Base-by-base conservation (phyloP, 176 grass and related monocot species). In the Chrysopogon serrulatus region DNA sequence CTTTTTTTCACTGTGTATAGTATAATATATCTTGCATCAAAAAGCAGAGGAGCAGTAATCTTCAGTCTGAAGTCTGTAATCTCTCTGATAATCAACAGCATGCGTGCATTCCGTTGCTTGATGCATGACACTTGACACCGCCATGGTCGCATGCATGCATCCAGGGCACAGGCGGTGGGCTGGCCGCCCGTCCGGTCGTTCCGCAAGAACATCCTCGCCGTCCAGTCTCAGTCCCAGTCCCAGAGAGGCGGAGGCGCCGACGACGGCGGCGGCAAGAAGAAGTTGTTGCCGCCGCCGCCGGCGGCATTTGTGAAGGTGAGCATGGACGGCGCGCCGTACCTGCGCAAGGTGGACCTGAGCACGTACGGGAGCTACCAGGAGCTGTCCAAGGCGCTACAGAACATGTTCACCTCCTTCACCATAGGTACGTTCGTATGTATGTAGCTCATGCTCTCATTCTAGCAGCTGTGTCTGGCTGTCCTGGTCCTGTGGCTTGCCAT, bases 271-370 rank as follows among this genome's bases (percentile, higher is more conserved):
- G 83, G 79, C 7, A 69, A 79, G 19, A 24, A 9, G 14, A 49
- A 11, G 32, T 0, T 4, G 40, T 8, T 39, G 39, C 2, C 26
- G 36, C 19, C 9, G 54, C 33, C 18, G 80, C 79, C 82, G 28
- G 74, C 82, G 32, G 79, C 84, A 13, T 74, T 92, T 0, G 90
- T 95, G 78, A 98, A 98, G 88, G 95, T 95, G 69, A 95, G 92
- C 92, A 91, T 98, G 93, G 96, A 98, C 70, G 96, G 91, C 10
- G 96, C 96, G 1, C 93, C 93, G 0, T 98, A 98, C 76, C 91
- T 98, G 41, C 91, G 96, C 45, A 98, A 98, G 90, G 91, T 98
- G 74, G 93, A 98, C 74, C 93, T 99, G 85, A 62, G 82, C 59
- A 79, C 63, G 86, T 93, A 93, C 88, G 86, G 64, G 17, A 88